Base-by-base conservation (phyloP, 345 rosid species). In the Eutrema heterophyllum region DNA sequence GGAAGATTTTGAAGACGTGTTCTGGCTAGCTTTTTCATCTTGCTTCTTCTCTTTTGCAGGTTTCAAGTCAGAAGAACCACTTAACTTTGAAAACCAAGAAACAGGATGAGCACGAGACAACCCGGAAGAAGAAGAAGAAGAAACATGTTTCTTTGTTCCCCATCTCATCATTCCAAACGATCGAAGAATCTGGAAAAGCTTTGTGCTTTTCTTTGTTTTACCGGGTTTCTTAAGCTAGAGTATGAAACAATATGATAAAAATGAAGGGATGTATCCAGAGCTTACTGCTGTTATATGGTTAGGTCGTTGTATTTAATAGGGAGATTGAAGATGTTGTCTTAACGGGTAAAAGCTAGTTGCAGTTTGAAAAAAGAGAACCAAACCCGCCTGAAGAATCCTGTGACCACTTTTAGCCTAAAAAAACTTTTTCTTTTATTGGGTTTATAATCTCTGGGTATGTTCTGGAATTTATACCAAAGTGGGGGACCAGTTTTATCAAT, bases 11-110 rank as follows among this genome's bases (percentile, higher is more conserved):
- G 33, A 24, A 33, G 78, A 21, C 41, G 55, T 79, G n/a, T 78
- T 78, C 54, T 81, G 81, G 69, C 59, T 64, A 56, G 26, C 67
- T 48, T 55, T n/a, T 56, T 69, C 81, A 15, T 78, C 75, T 59
- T 56, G 60, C 70, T 76, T 80, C 64, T 78, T 66, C 48, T 53
- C 83, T 60, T 79, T 81, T 27, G 43, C 80, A 49, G 80, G 77
- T 67, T 81, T 82, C 41, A 58, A 41, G 74, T 74, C 73, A 64
- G 85, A 75, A 52, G 71, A 64, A 54, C 79, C 83, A 85, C 84
- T 84, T 80, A 88, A 84, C 80, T 79, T 86, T 14, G 88, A 81
- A 57, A 87, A 80, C 96, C 92, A 89, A 36, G 93, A 81, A 27
- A 59, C 60, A 53, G 84, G 83, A 58, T 67, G 73, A 49, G 83